Conservation (phyloP, 495 filamentous ascomycete genomes). For the Thozetella sp. region DNA sequence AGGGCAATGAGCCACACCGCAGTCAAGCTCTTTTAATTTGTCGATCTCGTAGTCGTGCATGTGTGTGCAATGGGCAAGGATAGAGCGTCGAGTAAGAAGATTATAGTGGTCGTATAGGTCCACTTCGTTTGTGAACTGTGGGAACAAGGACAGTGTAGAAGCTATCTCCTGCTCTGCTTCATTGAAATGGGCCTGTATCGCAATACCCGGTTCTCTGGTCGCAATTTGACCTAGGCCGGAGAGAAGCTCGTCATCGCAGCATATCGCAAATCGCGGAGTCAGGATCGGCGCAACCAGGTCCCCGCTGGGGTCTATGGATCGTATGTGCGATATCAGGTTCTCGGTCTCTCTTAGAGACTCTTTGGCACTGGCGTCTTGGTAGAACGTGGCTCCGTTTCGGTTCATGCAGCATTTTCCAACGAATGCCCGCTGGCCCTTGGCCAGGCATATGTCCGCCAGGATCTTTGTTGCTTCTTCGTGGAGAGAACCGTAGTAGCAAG, state of each 20-base stretch:
- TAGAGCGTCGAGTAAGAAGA: slow-evolving; percentile 53
- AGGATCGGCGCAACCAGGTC: slow-evolving; percentile 57
- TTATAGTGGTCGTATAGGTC: slow-evolving; percentile 57
- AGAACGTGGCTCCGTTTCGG: slow-evolving; percentile 61
- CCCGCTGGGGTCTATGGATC: slow-evolving; percentile 36
- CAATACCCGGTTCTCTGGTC: slow-evolving; percentile 47
- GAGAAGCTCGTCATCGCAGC: slow-evolving; percentile 55
- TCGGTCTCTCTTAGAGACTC: slow-evolving; percentile 54
- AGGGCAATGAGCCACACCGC: slow-evolving; percentile 66
- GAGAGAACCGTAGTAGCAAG: slow-evolving; percentile 64
- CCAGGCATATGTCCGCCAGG: slow-evolving; percentile 58
- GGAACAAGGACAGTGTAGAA: slow-evolving; percentile 53
- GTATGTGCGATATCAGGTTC: slow-evolving; percentile 51
- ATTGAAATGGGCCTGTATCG: slow-evolving; percentile 69
- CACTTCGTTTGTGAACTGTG: slow-evolving; percentile 50
- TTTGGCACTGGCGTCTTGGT: slow-evolving; percentile 49
- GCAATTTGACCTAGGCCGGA: slow-evolving; percentile 54
- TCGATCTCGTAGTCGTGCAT: slow-evolving; percentile 56
- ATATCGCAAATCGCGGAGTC: slow-evolving; percentile 67
- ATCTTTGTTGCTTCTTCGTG: slow-evolving; percentile 60
- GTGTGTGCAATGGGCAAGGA: slow-evolving; percentile 67
- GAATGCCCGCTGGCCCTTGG: slow-evolving; percentile 62
- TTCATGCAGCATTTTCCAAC: slow-evolving; percentile 72
- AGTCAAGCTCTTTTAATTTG: slow-evolving; percentile 43
- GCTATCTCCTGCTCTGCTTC: slow-evolving; percentile 58